phyloP scores from a whole-genome alignment of 2,329 filamentous ascomycete species.

The Phoma sp. region DNA sequence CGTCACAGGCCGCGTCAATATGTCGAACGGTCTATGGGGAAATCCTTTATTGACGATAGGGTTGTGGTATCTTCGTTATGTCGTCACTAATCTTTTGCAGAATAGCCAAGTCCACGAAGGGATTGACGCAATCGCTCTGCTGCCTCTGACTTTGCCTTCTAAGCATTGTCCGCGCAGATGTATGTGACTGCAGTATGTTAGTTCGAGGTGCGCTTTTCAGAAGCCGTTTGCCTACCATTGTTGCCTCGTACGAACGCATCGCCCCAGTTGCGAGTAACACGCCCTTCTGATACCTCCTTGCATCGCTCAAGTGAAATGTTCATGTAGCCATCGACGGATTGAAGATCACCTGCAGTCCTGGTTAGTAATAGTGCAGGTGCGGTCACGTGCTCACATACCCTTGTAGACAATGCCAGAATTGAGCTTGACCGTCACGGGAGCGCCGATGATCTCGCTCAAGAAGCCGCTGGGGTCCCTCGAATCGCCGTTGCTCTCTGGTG shows the following conservation, averaged over 20 bases:
- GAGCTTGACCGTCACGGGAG: slow-evolving; percentile 92
- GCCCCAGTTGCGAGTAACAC: slow-evolving; percentile 81
- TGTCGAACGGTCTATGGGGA: background rate
- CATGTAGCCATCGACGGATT: slow-evolving; percentile 99
- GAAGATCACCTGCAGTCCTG: slow-evolving; percentile 75
- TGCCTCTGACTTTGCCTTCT: background rate
- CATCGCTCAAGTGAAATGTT: slow-evolving; percentile 98
- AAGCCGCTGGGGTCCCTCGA: slow-evolving; percentile 94
- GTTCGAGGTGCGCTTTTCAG: background rate
- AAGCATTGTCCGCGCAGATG: slow-evolving; percentile 40
- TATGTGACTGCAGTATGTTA: slow-evolving; percentile 36
- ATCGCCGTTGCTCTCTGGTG: slow-evolving; percentile 66
- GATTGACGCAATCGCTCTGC: background rate
- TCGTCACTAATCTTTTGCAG: background rate
- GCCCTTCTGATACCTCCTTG: slow-evolving; percentile 86
- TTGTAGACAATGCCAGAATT: slow-evolving; percentile 99
- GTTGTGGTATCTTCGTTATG: slow-evolving; percentile 7
- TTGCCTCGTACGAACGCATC: slow-evolving; percentile 96
- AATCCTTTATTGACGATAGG: slow-evolving; percentile 2
- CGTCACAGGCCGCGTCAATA: background rate
- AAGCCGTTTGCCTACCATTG: slow-evolving; percentile 69
- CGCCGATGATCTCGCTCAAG: slow-evolving; percentile 91
- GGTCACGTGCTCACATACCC: slow-evolving; percentile 60
- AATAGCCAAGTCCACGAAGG: background rate
- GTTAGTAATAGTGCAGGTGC: slow-evolving; percentile 6